These are phyloP conservation scores for Aschersonia sp. DNA, from an alignment of 2,329 filamentous ascomycete genomes.

Conservation along the genomic window DNA sequence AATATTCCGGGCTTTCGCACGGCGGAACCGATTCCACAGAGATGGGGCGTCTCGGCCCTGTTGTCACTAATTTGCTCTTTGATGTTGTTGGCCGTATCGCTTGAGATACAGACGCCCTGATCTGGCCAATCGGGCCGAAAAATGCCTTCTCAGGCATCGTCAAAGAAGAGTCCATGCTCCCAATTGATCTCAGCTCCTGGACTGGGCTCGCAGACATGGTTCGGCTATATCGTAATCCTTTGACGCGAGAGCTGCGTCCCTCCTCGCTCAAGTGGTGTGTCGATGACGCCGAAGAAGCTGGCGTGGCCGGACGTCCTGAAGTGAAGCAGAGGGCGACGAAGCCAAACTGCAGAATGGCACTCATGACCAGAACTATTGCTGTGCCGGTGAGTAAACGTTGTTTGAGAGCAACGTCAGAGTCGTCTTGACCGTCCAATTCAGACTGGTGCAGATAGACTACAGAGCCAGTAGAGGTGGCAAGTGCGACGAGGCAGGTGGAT, in stretches of 20 bases:
- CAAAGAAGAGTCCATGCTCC: slow-evolving; percentile 25
- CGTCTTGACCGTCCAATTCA: slow-evolving; percentile 6
- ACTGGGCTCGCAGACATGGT: slow-evolving; percentile 20
- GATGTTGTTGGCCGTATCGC: slow-evolving; percentile 41
- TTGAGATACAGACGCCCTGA: slow-evolving; percentile 25
- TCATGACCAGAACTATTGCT: slow-evolving; percentile 28
- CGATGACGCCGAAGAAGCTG: slow-evolving; percentile 10
- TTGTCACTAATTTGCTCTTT: slow-evolving; percentile 36
- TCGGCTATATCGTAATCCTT: slow-evolving; percentile 37
- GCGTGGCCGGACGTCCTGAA: slow-evolving; percentile 13
- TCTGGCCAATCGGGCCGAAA: slow-evolving; percentile 11
- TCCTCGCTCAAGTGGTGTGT: slow-evolving; percentile 16
- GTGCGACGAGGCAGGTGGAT: slow-evolving; percentile 27
- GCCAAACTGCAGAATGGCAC: slow-evolving; percentile 30
- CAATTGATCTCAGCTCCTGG: slow-evolving; percentile 19
- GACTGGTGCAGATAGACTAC: slow-evolving; percentile 22
- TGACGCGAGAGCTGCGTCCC: slow-evolving; percentile 20
- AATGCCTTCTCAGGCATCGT: slow-evolving; percentile 20
- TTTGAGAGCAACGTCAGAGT: slow-evolving; percentile 4
- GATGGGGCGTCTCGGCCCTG: slow-evolving; percentile 25
- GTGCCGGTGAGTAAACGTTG: slow-evolving; percentile 26
- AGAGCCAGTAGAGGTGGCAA: slow-evolving; percentile 27
- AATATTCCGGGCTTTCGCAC: slow-evolving; percentile 34
- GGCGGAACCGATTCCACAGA: slow-evolving; percentile 32
- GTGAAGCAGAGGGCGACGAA: slow-evolving; percentile 33